A percentile compares a stretch with the other conserved stretches of the same genome.
phyloP scores from a whole-genome alignment of 768 basidiomycete genomes.

The Leccinum longicurvipes region DNA sequence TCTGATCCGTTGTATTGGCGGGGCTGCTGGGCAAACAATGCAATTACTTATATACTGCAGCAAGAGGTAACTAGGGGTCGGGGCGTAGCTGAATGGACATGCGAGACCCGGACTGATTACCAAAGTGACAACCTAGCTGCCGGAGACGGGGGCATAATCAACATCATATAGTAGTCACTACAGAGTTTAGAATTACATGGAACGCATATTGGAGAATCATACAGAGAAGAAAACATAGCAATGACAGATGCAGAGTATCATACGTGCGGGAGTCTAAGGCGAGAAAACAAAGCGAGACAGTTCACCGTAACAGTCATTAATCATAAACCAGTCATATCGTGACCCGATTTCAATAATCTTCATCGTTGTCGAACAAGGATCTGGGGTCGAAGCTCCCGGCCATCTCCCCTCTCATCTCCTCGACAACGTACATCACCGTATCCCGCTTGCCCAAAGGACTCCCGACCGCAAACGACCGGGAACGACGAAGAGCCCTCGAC shows the following conservation, averaged over 20 bases:
- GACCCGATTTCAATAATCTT: neutral
- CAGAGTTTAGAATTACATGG: too few relatives aligned
- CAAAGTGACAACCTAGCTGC: too few relatives aligned
- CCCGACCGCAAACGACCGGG: slow-evolving; percentile 23
- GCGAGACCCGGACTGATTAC: too few relatives aligned
- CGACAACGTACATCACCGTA: slow-evolving; percentile 14
- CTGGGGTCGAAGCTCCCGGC: slow-evolving; percentile 16
- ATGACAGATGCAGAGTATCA: neutral
- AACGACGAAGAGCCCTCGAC: slow-evolving; percentile 22
- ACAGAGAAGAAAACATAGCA: neutral
- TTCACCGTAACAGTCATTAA: neutral
- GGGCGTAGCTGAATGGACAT: too few relatives aligned
- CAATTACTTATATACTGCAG: too few relatives aligned
- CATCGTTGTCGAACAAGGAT: slow-evolving; percentile 12
- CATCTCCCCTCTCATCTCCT: slow-evolving; percentile 19
- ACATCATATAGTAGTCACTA: too few relatives aligned
- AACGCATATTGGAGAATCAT: neutral
- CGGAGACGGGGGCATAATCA: too few relatives aligned
- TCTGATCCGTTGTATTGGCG: neutral
- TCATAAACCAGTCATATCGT: neutral
- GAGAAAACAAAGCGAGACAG: slow-evolving; percentile 4
- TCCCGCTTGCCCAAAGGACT: neutral
- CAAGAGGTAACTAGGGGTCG: too few relatives aligned
- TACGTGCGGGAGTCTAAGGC: neutral
- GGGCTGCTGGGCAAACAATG: neutral